Percentiles rank a stretch among this genome's conserved stretches.
Evolutionary conservation across 306 rosid genomes (phyloP).

Genomic region (Cucurbita moschata): DNA sequence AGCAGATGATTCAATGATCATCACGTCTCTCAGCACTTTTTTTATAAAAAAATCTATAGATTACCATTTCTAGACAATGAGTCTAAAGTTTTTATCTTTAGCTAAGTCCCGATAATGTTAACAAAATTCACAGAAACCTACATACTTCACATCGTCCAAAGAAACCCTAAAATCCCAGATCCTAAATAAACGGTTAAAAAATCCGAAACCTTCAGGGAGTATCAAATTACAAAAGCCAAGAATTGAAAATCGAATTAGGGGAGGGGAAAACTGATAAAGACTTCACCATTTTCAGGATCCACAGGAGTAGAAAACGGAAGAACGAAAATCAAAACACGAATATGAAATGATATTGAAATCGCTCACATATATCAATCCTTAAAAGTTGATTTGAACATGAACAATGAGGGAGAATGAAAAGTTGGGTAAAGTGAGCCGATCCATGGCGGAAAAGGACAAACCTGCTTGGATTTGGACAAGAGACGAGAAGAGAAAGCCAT

Average conservation of each 20-base stretch:
- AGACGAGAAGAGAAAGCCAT: constrained; percentile 75
- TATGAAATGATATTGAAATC: not conserved
- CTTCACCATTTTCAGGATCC: not conserved
- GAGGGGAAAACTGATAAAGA: not conserved
- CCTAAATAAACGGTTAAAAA: not conserved
- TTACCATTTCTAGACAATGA: not conserved
- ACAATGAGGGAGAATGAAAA: not conserved
- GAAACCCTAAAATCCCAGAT: not conserved
- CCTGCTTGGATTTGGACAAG: constrained; percentile 61
- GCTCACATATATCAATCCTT: not conserved
- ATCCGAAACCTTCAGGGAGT: not conserved
- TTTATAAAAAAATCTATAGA: no score
- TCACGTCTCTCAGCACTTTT: no score
- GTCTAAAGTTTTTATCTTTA: not conserved
- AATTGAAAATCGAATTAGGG: not conserved
- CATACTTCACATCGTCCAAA: not conserved
- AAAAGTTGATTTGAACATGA: not conserved
- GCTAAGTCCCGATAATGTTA: not conserved
- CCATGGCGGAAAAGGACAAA: not conserved
- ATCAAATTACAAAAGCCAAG: not conserved
- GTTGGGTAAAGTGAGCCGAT: constrained; percentile 1
- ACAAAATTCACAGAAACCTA: not conserved
- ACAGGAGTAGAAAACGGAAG: not conserved
- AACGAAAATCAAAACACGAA: not conserved
- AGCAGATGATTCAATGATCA: not conserved